These are phyloP conservation scores for Urtica urens DNA, from an alignment of 306 rosid species.

Conservation along the genomic window DNA sequence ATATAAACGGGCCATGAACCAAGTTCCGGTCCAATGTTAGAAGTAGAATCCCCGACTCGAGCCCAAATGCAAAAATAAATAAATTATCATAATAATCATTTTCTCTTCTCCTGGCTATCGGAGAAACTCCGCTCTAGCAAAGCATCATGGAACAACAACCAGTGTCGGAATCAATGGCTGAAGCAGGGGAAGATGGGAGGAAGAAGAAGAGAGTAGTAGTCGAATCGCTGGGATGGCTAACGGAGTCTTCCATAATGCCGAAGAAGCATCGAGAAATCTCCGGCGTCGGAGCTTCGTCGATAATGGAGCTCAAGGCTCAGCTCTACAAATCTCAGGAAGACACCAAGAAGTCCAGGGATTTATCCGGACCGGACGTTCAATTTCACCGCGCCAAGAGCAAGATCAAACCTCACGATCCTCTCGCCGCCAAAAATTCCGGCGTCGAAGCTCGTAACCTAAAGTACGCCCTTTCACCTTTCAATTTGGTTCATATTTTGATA, in stretches of 20 bases:
- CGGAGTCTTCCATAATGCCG: constrained; percentile 94
- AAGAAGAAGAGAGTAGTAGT: constrained; percentile 49
- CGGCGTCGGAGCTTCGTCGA: constrained; percentile 86
- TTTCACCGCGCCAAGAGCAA: constrained; percentile 68
- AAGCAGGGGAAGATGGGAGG: constrained; percentile 18
- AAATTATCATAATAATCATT: too few relatives aligned
- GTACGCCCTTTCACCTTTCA: constrained; percentile 16
- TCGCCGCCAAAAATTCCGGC: constrained; percentile 62
- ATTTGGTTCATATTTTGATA: background rate
- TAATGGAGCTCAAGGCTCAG: constrained; percentile 82
- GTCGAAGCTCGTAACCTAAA: constrained; percentile 75
- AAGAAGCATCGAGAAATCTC: constrained; percentile 75
- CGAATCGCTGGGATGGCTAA: constrained; percentile 96
- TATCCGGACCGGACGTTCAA: constrained; percentile 43
- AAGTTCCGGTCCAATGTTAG: too few relatives aligned
- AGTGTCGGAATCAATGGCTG: background rate
- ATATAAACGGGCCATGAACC: too few relatives aligned
- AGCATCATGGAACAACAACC: too few relatives aligned
- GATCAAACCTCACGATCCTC: constrained; percentile 31
- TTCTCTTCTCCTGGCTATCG: too few relatives aligned
- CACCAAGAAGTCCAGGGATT: constrained; percentile 57
- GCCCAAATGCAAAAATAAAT: too few relatives aligned
- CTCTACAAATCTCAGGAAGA: constrained; percentile 85
- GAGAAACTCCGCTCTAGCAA: too few relatives aligned
- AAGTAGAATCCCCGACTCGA: too few relatives aligned